Evolutionary conservation across 2,329 filamentous ascomycete species (phyloP).

Genomic region (Phaeosphaeriaceae sp.): DNA sequence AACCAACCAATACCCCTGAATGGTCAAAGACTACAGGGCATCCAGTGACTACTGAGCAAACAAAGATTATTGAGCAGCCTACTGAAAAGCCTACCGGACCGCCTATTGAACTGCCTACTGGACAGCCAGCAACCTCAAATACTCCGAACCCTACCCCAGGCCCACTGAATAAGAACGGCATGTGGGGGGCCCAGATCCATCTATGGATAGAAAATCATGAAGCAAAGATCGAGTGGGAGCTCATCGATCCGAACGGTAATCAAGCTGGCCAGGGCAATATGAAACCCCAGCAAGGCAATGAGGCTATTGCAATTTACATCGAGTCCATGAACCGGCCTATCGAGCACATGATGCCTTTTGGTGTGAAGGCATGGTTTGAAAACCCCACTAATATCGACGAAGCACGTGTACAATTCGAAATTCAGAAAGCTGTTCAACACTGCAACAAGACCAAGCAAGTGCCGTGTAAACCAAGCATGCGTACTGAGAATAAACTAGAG

Average conservation of each 20-base stretch:
- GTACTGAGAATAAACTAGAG: conserved; percentile 15
- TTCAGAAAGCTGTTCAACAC: conserved; percentile 8
- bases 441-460: neutral
- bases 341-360: conserved; percentile 14
- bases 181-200: conserved; percentile 18
- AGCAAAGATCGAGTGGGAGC: conserved; percentile 17
- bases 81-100: no score
- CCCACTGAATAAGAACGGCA: conserved; percentile 11
- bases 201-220: conserved; percentile 16
- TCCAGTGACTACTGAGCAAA: no score
- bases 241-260: conserved; percentile 22
- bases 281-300: neutral
- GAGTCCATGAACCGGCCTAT: conserved; percentile 8
- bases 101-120: neutral
- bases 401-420: conserved; percentile 8
- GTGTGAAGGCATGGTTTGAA: conserved; percentile 4
- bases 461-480: conserved; percentile 10
- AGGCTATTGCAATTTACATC: conserved; percentile 6
- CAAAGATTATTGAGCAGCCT: no score
- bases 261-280: conserved; percentile 7
- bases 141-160: neutral
- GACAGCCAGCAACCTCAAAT: neutral
- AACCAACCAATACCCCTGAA: no score
- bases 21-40: no score
- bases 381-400: conserved; percentile 2